Evolutionary conservation across 768 basidiomycete species (phyloP).

Genomic region (Dictyophora rubrovolvata): DNA sequence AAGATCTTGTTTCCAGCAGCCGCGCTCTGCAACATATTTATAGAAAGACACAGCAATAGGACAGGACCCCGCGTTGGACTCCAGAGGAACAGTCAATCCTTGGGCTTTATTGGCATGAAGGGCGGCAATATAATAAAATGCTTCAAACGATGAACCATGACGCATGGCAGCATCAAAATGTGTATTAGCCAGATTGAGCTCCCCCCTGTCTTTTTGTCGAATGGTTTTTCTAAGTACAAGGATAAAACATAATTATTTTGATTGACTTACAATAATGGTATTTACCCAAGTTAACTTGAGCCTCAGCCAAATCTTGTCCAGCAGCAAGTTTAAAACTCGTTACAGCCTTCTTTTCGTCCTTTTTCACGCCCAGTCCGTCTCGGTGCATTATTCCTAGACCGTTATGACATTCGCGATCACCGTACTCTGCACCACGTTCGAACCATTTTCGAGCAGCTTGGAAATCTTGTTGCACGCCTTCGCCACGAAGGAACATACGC

Average conservation of each 20-base stretch:
- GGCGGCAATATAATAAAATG: conserved; percentile 86
- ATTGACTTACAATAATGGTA: conserved; percentile 45
- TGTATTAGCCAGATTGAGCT: conserved; percentile 51
- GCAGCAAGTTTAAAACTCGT: conserved; percentile 70
- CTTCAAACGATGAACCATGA: conserved; percentile 86
- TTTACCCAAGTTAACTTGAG: conserved; percentile 86
- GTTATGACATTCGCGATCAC: conserved; percentile 84
- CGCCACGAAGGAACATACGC: conserved; percentile 88
- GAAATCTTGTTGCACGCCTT: conserved; percentile 74
- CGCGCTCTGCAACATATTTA: conserved; percentile 87
- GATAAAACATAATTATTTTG: neutral
- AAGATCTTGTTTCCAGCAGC: conserved; percentile 73
- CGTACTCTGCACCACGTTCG: conserved; percentile 69
- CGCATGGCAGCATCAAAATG: conserved; percentile 81
- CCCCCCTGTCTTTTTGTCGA: conserved; percentile 47
- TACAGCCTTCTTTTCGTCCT: conserved; percentile 55
- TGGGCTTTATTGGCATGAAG: conserved; percentile 58
- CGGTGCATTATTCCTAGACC: conserved; percentile 87
- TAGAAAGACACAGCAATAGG: conserved; percentile 87
- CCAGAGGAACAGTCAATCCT: conserved; percentile 30
- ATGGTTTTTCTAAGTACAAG: conserved; percentile 4
- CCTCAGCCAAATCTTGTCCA: conserved; percentile 82
- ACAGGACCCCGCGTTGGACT: conserved; percentile 55
- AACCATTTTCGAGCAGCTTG: conserved; percentile 87
- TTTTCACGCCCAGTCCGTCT: conserved; percentile 68